A percentile compares a stretch with the other conserved stretches of the same genome.
phyloP scores from a whole-genome alignment of 345 rosid species.

The Laguncularia racemosa region DNA sequence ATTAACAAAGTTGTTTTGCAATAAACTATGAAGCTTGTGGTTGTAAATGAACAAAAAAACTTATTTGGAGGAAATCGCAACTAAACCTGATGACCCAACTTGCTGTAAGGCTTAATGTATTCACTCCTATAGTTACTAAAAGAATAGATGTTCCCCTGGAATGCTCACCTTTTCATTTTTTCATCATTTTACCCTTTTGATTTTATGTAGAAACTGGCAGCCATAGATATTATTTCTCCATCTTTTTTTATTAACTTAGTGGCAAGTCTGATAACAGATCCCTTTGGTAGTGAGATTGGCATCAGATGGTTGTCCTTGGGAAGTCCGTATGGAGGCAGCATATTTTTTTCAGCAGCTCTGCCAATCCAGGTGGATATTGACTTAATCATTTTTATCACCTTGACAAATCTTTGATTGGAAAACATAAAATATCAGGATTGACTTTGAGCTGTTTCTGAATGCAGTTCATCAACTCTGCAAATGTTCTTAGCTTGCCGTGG shows the following conservation, averaged over 20 bases:
- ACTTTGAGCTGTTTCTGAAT: constrained; percentile 21
- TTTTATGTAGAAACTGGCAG: constrained; percentile 1
- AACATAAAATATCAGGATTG: constrained; percentile 15
- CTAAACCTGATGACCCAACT: no score
- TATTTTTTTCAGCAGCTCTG: constrained; percentile 93
- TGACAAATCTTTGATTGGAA: neutral
- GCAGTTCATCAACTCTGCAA: constrained; percentile 93
- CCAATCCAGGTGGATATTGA: constrained; percentile 62
- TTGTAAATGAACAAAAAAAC: no score
- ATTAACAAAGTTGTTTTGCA: no score
- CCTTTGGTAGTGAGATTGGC: constrained; percentile 80
- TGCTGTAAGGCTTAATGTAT: no score
- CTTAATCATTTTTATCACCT: neutral
- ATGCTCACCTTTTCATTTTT: neutral
- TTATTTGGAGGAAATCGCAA: no score
- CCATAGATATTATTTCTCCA: neutral
- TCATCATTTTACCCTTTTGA: neutral
- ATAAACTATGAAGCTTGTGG: no score
- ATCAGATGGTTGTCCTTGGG: constrained; percentile 73
- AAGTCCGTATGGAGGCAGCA: constrained; percentile 94
- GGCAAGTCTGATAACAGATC: constrained; percentile 38
- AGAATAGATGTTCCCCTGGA: no score
- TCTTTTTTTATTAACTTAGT: neutral
- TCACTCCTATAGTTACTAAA: no score
- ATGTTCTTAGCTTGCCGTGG: constrained; percentile 98